These are phyloP conservation scores for Lepraria neglecta DNA, from an alignment of 495 filamentous ascomycete genomes.

Conservation along the genomic window DNA sequence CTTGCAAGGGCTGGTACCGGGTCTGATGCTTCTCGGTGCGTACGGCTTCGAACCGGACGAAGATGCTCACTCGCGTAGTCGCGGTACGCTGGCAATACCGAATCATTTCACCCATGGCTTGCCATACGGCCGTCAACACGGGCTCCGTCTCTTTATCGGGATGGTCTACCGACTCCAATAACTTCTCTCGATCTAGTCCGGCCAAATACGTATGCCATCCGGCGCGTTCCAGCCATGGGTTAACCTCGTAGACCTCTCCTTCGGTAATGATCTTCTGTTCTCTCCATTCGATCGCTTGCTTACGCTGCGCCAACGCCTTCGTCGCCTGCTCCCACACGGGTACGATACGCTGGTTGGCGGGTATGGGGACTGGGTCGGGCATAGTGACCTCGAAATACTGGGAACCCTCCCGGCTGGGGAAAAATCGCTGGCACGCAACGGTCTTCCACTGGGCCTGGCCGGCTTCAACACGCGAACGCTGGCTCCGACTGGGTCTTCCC, in stretches of 20 bases:
- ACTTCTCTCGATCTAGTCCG: background rate
- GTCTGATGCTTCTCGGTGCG: background rate
- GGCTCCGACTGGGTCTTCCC: no score
- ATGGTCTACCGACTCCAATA: background rate
- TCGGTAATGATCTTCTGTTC: background rate
- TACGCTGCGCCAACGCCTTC: background rate
- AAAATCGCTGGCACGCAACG: background rate
- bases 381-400: no score
- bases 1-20: background rate
- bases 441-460: background rate
- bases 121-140: background rate
- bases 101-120: background rate
- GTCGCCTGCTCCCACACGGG: background rate
- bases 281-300: background rate
- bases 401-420: no score
- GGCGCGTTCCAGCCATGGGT: background rate
- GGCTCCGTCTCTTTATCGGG: background rate
- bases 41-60: background rate
- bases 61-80: background rate
- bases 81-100: background rate
- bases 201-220: conserved; percentile 1
- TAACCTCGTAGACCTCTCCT: background rate
- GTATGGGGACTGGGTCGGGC: no score
- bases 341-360: background rate
- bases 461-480: no score